Evolutionary conservation across 2,329 filamentous ascomycete species (phyloP).

Genomic region (Phialemonium atrogriseum): DNA sequence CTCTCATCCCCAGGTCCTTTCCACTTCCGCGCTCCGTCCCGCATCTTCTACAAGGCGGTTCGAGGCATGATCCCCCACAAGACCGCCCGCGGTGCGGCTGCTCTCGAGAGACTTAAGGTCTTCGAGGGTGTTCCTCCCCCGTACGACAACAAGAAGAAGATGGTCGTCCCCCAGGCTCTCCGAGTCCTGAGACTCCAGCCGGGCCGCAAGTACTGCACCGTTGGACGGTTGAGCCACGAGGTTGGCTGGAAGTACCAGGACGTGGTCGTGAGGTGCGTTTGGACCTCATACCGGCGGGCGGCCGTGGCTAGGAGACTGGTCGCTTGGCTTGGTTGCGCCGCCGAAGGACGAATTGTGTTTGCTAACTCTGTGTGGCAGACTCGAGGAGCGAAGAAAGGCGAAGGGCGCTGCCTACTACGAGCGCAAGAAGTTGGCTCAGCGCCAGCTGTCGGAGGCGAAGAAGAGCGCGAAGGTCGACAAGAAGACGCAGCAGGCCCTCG

Average conservation of each 20-base stretch:
- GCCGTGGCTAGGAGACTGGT: too few relatives aligned
- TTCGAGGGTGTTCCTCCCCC: constrained; percentile 98
- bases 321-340: constrained; percentile 10
- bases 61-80: constrained; percentile 99
- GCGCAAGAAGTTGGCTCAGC: constrained; percentile 95
- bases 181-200: constrained; percentile 95
- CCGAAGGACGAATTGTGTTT: neutral
- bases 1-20: constrained; percentile 65
- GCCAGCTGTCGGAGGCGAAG: constrained; percentile 87
- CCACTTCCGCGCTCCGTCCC: constrained; percentile 98
- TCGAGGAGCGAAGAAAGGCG: constrained; percentile 99
- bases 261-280: constrained; percentile 87
- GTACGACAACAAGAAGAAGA: constrained; percentile 99
- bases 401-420: constrained; percentile 99
- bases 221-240: constrained; percentile 95
- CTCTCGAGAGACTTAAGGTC: constrained; percentile 97
- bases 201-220: constrained; percentile 99
- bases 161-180: constrained; percentile 97
- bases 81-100: constrained; percentile 93
- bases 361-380: constrained; percentile 44
- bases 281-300: constrained; percentile 11
- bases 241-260: constrained; percentile 99
- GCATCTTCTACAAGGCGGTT: constrained; percentile 99
- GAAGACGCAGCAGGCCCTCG: constrained; percentile 83
- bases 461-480: constrained; percentile 81